Evolutionary conservation across 164 flowering plant genomes (phyloP), one percentile per base, ranked within the genome.

Genomic region (Annona squamosa): DNA sequence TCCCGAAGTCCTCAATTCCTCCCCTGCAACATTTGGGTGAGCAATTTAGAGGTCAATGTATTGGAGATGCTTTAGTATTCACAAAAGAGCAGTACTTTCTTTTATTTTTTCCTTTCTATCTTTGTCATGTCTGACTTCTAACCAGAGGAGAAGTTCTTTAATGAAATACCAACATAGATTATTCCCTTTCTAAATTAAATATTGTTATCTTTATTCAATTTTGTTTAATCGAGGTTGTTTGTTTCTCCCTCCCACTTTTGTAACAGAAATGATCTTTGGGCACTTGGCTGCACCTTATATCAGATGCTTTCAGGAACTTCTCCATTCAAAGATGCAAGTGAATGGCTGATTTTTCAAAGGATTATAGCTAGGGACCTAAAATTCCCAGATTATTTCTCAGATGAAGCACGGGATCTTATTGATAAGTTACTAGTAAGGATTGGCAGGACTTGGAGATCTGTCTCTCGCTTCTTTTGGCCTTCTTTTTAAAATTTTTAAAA

Each of bases 291-390:
- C 90, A 96, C 99, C 71, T 78, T 96, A 84, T 93, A 90, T 85
- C 99, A 96, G 85, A 96, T 96, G 99, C 97, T 96, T 82, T 92
- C 98, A 46, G 99, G 99, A 75, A 82, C 91, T 79, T 89, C 98
- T 81, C 99, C 99, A 71, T 93, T 96, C 81, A 93, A 93, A 87
- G 99, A 93, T 86, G 93, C 97, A 65, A 96, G 99, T 76, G 99
- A 96, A 79, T 96, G 99, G 99, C 97, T 96, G 56, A 93, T 91
- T 76, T 96, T 96, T 76, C 99, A 96, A 83, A 91, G 89, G 81
- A 96, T 96, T 73, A 90, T 91, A 48, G 97, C 99, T 5, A 84
- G 98, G 75, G 99, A 96, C 73, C 79, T 96, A 61, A 85, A 85
- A 75, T 92, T 96, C 80, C 99, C 98, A 46, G 81, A 86, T 64